These are phyloP conservation scores for Diversispora epigaea DNA, from an alignment of 192 early-diverging fungal species.

Conservation along the genomic window DNA sequence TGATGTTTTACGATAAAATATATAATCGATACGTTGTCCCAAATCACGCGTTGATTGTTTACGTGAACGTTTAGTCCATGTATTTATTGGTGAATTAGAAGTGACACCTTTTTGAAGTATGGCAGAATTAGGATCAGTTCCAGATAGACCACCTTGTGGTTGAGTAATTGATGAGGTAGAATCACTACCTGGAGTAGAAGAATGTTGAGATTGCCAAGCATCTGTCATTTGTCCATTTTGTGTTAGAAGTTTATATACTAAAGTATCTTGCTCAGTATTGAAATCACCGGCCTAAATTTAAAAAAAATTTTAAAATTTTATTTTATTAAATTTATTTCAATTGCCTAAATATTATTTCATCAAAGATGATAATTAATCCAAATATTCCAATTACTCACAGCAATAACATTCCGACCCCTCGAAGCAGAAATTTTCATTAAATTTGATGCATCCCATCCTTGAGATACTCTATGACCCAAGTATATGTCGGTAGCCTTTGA, in stretches of 20 bases:
- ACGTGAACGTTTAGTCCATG: slow-evolving; percentile 48
- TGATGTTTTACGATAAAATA: slow-evolving; percentile 49
- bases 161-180: slow-evolving; percentile 2
- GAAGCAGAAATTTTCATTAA: slow-evolving; percentile 44
- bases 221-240: slow-evolving; percentile 53
- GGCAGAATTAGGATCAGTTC: slow-evolving; percentile 38
- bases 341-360: background rate
- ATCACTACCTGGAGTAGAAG: slow-evolving; percentile 36
- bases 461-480: slow-evolving; percentile 47
- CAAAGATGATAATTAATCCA: background rate
- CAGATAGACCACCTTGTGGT: background rate
- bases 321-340: background rate
- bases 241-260: slow-evolving; percentile 45
- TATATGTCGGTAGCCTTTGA: slow-evolving; percentile 46
- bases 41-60: slow-evolving; percentile 38
- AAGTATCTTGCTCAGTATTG: slow-evolving; percentile 49
- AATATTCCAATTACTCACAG: slow-evolving; percentile 39
- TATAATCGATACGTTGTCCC: slow-evolving; percentile 55
- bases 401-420: slow-evolving; percentile 55
- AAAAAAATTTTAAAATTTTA: background rate
- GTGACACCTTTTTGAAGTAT: slow-evolving; percentile 53
- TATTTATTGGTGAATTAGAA: slow-evolving; percentile 53
- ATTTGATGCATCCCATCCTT: slow-evolving; percentile 54
- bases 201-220: slow-evolving; percentile 46
- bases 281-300: slow-evolving; percentile 52